Percentiles rank a stretch among this genome's conserved stretches.
Conservation (phyloP, 2,329 filamentous ascomycete genomes). For the Dactylellina parvicollis region DNA sequence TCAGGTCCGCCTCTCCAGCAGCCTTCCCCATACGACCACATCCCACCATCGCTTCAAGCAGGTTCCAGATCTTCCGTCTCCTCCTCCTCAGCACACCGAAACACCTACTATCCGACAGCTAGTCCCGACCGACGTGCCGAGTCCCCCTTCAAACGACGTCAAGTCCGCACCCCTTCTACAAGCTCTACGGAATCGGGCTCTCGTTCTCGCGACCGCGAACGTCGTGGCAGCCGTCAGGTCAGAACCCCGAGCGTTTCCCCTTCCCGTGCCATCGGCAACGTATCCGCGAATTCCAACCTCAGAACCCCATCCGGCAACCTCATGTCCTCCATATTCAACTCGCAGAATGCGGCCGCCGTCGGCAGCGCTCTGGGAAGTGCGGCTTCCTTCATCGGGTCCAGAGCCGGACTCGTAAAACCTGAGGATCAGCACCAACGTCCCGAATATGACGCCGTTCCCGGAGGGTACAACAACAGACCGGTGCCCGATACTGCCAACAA, state of each 20-base stretch:
- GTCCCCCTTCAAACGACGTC: constrained; percentile 9
- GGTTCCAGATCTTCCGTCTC: constrained; percentile 10
- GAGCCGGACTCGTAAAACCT: constrained; percentile 23
- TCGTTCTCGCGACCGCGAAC: constrained; percentile 28
- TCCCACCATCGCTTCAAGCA: constrained; percentile 43
- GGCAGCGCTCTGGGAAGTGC: constrained; percentile 38
- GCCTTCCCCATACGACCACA: constrained; percentile 22
- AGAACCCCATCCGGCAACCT: constrained; percentile 42
- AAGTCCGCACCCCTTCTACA: constrained; percentile 32
- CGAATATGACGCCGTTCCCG: constrained; percentile 27
- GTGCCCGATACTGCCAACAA: constrained; percentile 39
- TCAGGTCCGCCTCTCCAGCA: constrained; percentile 8
- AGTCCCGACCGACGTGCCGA: constrained; percentile 14
- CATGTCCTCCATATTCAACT: constrained; percentile 40
- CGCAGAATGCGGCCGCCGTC: constrained; percentile 45
- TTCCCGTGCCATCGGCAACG: constrained; percentile 33
- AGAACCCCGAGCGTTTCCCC: constrained; percentile 44
- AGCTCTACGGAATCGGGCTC: constrained; percentile 38
- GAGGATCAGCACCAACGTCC: not conserved
- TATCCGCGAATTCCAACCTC: constrained; percentile 1
- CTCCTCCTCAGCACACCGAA: not conserved
- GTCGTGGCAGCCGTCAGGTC: constrained; percentile 16
- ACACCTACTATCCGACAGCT: constrained; percentile 20
- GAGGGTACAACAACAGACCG: constrained; percentile 38
- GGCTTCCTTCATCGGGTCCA: constrained; percentile 31